Evolutionary conservation across 768 basidiomycete species (phyloP), one percentile per base, ranked within the genome.

Genomic region (Leccinum ochraceum): DNA sequence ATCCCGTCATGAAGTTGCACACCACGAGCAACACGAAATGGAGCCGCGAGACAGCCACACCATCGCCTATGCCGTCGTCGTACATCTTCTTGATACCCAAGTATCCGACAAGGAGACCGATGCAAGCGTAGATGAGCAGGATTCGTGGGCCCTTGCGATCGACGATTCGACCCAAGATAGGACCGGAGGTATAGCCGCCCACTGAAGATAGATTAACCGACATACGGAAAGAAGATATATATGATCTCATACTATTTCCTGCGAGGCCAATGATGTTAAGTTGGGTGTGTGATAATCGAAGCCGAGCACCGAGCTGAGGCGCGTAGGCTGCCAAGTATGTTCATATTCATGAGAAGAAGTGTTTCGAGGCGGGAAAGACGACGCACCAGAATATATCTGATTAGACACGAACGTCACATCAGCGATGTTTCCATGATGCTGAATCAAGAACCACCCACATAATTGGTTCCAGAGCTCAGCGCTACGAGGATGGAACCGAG

Each of bases 211-310:
- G 37, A 46, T 61, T 22, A 63, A 30, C 14, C 4, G 2, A 11
- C 4, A 11, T 20, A 53, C 3, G 39, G 36, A n/a, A 34, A n/a
- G 9, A n/a, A 50, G 0, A 53, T 22, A 34, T 34, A 30, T 30
- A 30, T 30, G 48, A 22, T 3, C 3, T 5, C 86, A 60, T 67
- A 92, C 90, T 70, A 66, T 89, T 92, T n/a, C 86, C 89, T 2
- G 87, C 88, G n/a, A 90, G 76, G 16, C 85, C 93, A 17, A 95
- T 83, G 37, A 94, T 72, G 66, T 96, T 95, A 37, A 93, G 78
- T 59, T 90, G 85, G 0, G 94, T 95, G 58, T 95, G 90, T 3
- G 84, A 82, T 54, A 95, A 83, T 50, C 81, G 78, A 17, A 96
- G 81, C 44, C 86, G 83, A n/a, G 86, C 76, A 1, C 90, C 91